Base-by-base conservation (phyloP, 2,329 filamentous ascomycete species). In the Penicillium psychrosexuale region DNA sequence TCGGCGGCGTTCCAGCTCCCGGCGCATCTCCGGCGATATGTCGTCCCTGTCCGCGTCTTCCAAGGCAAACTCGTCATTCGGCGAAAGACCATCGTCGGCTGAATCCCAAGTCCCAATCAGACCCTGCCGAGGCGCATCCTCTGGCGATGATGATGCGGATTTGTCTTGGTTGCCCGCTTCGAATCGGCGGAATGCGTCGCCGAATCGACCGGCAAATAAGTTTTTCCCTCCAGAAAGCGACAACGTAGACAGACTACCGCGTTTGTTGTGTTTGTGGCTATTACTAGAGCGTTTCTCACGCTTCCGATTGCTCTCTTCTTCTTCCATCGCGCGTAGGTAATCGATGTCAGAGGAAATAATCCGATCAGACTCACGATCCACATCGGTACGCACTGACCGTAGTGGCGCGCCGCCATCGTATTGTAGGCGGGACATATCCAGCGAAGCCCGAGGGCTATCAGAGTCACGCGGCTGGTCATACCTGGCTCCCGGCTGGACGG, bases 171-270 rank as follows among this genome's bases (percentile, higher is more conserved):
- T 73, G 56, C 78, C 82, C 24, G 78, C 80, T 71, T 99, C 94
- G 63, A 97, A 97, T 6, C 89, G 84, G 67, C 93, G 91, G 76
- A 97, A 97, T 3, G 93, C 92, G 66, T 97, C 92, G 0, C 92
- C 91, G 70, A 97, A 97, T 63, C 88, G 91, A 24, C 91, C 90
- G 5, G 86, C 87, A n/a, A 97, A 79, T 36, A 96, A 84, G 54
- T 85, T 90, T 72, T 94, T 96, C 27, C 88, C 89, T 37, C 85
- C 85, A 7, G 88, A 85, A 17, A 90, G 74, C 0, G 87, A 85
- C 51, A 88, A 81, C 1, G 81, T 83, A 12, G 83, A 82, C 59
- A 96, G 74, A 70, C 90, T 94, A 1, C 86, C 81, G 11, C 89
- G 83, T 71, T 96, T 96, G 44, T 77, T 76, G 61, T 87, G 83